Conservation (phyloP, 768 basidiomycete genomes). For the Coprinellus micaceus region DNA sequence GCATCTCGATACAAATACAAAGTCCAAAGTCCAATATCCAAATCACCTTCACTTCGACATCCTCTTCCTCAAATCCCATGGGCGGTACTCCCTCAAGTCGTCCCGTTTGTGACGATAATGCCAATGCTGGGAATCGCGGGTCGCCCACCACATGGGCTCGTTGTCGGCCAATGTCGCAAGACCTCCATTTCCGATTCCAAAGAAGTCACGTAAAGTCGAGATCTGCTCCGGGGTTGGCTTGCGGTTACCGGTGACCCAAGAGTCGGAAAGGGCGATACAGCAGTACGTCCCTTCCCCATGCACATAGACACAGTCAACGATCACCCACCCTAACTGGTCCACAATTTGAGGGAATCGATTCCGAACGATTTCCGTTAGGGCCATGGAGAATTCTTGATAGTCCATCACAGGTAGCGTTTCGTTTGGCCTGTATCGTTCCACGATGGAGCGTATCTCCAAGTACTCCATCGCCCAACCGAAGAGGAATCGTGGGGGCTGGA, state of each 20-base stretch:
- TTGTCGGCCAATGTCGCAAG: not conserved
- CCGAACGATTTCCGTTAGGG: not conserved
- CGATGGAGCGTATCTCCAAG: not conserved
- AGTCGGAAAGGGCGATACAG: not conserved
- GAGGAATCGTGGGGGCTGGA: not conserved
- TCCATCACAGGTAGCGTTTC: not conserved
- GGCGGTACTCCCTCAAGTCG: too few species aligned
- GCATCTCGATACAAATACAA: too few species aligned
- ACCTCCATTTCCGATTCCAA: not conserved
- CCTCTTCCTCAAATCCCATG: too few species aligned
- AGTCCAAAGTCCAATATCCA: too few species aligned
- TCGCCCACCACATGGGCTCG: not conserved
- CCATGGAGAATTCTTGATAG: not conserved
- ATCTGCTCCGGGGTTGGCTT: not conserved
- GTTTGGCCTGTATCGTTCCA: not conserved
- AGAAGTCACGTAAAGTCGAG: not conserved
- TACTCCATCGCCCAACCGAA: not conserved
- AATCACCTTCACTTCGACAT: too few species aligned
- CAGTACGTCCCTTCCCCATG: not conserved
- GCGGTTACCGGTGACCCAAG: not conserved
- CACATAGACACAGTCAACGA: not conserved
- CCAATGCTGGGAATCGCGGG: not conserved
- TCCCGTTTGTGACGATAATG: not conserved
- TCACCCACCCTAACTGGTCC: not conserved
- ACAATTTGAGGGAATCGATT: not conserved